phyloP scores from a whole-genome alignment of 768 basidiomycete genomes.

The Zangia roseola region DNA sequence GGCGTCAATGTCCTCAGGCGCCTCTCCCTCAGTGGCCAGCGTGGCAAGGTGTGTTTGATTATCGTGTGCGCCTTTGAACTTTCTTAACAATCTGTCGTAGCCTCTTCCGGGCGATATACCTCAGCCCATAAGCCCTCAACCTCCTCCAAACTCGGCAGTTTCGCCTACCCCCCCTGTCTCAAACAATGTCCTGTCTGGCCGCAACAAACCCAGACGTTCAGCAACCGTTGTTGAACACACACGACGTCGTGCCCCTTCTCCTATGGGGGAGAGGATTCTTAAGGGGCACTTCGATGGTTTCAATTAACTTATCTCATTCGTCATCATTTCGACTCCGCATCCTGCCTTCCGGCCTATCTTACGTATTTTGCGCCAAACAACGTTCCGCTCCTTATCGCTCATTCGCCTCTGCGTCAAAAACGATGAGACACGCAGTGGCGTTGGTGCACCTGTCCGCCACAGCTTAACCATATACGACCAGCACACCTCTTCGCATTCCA shows the following conservation, averaged over 20 bases:
- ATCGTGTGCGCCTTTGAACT: not conserved
- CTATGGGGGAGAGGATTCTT: slow-evolving; percentile 88
- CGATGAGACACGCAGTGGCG: slow-evolving; percentile 9
- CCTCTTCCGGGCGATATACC: slow-evolving; percentile 14
- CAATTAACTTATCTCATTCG: slow-evolving; percentile 46
- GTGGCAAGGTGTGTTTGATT: slow-evolving; percentile 50
- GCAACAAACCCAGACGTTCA: slow-evolving; percentile 50
- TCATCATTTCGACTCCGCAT: not conserved
- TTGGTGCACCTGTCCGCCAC: slow-evolving; percentile 9
- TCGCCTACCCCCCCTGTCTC: slow-evolving; percentile 20
- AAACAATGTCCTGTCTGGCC: slow-evolving; percentile 24
- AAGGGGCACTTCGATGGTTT: slow-evolving; percentile 92
- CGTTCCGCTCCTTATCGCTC: slow-evolving; percentile 6
- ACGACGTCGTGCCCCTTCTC: slow-evolving; percentile 70
- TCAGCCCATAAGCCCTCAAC: slow-evolving; percentile 35
- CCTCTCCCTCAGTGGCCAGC: slow-evolving; percentile 65
- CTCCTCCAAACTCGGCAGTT: slow-evolving; percentile 55
- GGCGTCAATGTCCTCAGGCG: slow-evolving; percentile 71
- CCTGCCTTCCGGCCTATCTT: slow-evolving; percentile 1
- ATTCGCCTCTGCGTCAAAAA: not conserved
- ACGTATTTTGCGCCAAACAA: slow-evolving; percentile 1
- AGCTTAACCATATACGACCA: slow-evolving; percentile 1
- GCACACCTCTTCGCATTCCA: slow-evolving; percentile 3
- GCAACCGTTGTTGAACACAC: slow-evolving; percentile 51
- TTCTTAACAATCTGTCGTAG: slow-evolving; percentile 7